These are phyloP conservation scores for Patellaria atrata DNA, from an alignment of 495 filamentous ascomycete genomes.

Conservation along the genomic window DNA sequence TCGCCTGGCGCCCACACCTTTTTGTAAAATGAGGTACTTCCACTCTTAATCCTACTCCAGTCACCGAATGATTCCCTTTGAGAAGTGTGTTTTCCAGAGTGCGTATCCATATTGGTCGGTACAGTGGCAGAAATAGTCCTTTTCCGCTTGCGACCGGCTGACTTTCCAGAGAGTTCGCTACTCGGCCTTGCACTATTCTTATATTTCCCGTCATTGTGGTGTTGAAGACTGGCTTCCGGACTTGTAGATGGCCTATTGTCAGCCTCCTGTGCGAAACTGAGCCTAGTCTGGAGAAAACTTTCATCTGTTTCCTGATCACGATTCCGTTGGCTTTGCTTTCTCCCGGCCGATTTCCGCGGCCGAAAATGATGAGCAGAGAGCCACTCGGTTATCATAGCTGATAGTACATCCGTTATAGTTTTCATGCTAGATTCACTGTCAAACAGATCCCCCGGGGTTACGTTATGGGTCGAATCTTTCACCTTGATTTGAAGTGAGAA, in stretches of 20 bases:
- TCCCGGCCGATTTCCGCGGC: slow-evolving; percentile 12
- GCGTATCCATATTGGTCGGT: no score
- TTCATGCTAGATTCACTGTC: slow-evolving; percentile 35
- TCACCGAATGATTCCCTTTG: slow-evolving; percentile 32
- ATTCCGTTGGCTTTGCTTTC: no score
- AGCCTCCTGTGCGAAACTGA: no score
- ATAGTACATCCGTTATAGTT: slow-evolving; percentile 20
- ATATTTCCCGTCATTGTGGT: no score
- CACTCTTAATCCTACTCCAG: slow-evolving; percentile 59
- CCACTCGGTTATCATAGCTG: slow-evolving; percentile 27
- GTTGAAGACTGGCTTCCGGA: no score
- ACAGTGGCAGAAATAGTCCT: not conserved
- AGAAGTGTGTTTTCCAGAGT: not conserved
- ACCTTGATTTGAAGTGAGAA: slow-evolving; percentile 65
- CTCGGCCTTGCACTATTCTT: no score
- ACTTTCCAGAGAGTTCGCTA: no score
- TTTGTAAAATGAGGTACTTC: slow-evolving; percentile 26
- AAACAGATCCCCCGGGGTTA: slow-evolving; percentile 21
- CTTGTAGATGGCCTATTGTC: no score
- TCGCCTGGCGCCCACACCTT: slow-evolving; percentile 11
- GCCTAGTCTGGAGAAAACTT: no score
- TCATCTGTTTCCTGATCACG: no score
- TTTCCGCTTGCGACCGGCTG: slow-evolving; percentile 11
- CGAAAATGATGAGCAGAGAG: slow-evolving; percentile 25
- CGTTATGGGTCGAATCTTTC: slow-evolving; percentile 7